Percentiles rank a stretch among this genome's conserved stretches.
Conservation (phyloP, 352 stramenopile genomes). For the Globisporangium mamillatum region DNA sequence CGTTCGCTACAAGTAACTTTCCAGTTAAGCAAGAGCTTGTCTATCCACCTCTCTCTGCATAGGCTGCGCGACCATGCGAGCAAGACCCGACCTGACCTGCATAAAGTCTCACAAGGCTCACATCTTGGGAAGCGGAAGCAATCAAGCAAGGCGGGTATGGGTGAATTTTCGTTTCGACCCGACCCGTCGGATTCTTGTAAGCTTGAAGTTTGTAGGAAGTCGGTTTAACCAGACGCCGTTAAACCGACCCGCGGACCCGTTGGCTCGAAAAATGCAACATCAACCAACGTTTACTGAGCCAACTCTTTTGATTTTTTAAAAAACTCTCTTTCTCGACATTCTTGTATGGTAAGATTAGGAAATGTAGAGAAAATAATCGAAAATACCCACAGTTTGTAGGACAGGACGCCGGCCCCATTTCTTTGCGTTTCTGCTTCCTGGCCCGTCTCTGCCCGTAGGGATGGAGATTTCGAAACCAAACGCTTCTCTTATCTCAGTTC, state of each 20-base stretch:
- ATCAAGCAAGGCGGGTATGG: not conserved
- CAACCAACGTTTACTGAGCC: not conserved
- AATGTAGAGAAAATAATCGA: not conserved
- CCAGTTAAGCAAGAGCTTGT: not conserved
- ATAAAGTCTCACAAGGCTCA: not conserved
- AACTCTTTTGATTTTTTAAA: not conserved
- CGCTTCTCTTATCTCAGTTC: not conserved
- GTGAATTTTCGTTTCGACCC: not conserved
- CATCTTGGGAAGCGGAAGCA: not conserved
- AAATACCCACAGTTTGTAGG: not conserved
- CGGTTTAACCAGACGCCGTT: not conserved
- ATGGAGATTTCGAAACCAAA: not conserved
- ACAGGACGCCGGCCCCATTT: not conserved
- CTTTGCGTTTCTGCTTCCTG: not conserved
- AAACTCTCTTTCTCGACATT: not conserved
- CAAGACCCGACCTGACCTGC: not conserved
- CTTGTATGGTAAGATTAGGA: not conserved
- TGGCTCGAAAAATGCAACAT: not conserved
- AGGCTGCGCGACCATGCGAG: not conserved
- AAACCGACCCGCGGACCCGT: not conserved
- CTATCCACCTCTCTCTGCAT: not conserved
- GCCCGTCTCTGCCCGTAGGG: not conserved
- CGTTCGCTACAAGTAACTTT: not conserved
- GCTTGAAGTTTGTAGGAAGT: not conserved
- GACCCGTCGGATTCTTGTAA: not conserved